Evolutionary conservation across 352 stramenopile species (phyloP).

Genomic region (Phytophthora uliginosa): DNA sequence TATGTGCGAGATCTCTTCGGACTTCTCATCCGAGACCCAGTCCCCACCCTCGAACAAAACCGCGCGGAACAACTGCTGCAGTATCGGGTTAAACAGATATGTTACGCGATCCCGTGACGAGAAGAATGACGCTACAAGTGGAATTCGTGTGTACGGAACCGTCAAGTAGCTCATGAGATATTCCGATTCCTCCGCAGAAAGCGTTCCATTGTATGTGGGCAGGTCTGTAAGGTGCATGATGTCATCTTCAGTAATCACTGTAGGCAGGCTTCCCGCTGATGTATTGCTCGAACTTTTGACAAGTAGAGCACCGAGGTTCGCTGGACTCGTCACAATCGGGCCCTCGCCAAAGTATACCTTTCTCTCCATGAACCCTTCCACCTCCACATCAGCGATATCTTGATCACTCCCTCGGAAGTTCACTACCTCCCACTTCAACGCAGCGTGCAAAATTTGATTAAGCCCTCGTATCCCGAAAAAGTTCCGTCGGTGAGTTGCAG

Average conservation of each 20-base stretch:
- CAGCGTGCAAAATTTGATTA: constrained; percentile 69
- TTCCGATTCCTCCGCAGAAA: constrained; percentile 98
- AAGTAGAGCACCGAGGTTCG: constrained; percentile 70
- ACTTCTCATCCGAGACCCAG: constrained; percentile 75
- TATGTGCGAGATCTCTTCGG: constrained; percentile 79
- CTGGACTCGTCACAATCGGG: constrained; percentile 82
- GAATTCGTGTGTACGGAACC: constrained; percentile 98
- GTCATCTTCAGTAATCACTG: constrained; percentile 96
- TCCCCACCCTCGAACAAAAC: constrained; percentile 93
- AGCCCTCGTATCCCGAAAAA: constrained; percentile 84
- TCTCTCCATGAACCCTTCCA: constrained; percentile 88
- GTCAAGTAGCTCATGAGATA: constrained; percentile 99
- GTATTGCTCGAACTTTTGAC: constrained; percentile 58
- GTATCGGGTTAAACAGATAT: constrained; percentile 87
- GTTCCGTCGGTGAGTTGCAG: constrained; percentile 75
- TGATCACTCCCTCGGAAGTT: constrained; percentile 91
- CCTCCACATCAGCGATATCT: constrained; percentile 91
- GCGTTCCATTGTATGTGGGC: constrained; percentile 96
- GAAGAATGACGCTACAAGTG: constrained; percentile 98
- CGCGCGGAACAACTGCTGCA: constrained; percentile 88
- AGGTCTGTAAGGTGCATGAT: constrained; percentile 98
- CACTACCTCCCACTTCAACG: constrained; percentile 88
- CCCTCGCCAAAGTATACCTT: constrained; percentile 92
- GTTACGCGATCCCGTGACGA: constrained; percentile 91
- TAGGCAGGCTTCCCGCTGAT: constrained; percentile 39